Percentiles rank a stretch among this genome's conserved stretches.
Conservation (phyloP, 192 early-diverging fungal genomes). For the Cetraspora pellucida region DNA sequence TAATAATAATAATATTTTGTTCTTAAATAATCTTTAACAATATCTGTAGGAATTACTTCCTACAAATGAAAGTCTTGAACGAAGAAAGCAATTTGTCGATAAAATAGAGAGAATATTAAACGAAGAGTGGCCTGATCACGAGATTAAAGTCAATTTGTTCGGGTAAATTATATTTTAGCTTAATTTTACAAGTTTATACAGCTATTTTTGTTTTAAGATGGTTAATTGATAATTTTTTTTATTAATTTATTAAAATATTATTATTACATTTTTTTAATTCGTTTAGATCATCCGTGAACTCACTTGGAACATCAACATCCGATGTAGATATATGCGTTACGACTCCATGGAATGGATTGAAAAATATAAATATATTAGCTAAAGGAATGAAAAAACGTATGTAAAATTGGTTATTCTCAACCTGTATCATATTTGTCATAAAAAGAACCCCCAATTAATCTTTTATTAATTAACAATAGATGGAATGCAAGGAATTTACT, state of each 20-base stretch:
- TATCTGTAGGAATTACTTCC: background rate
- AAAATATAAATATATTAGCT: conserved; percentile 75
- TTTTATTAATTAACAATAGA: conserved; percentile 45
- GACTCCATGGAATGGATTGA: conserved; percentile 78
- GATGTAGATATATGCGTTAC: conserved; percentile 94
- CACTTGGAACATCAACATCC: conserved; percentile 76
- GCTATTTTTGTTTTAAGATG: background rate
- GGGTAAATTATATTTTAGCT: conserved; percentile 56
- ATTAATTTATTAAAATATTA: background rate
- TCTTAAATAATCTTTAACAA: background rate
- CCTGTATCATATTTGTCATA: background rate
- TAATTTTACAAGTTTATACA: background rate
- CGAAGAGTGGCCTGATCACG: conserved; percentile 77
- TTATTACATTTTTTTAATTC: conserved; percentile 1
- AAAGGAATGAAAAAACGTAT: conserved; percentile 72
- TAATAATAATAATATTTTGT: background rate
- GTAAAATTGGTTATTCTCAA: background rate
- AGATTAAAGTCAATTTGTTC: conserved; percentile 84
- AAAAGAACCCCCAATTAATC: background rate
- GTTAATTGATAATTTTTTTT: background rate
- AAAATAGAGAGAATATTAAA: conserved; percentile 83
- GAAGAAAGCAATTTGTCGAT: conserved; percentile 66
- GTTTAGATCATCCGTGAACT: conserved; percentile 81
- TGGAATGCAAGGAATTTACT: conserved; percentile 79
- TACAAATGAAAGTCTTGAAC: conserved; percentile 40